These are phyloP conservation scores for Trichoderma atrobrunneum DNA, from an alignment of 2,329 filamentous ascomycete genomes.

Conservation along the genomic window DNA sequence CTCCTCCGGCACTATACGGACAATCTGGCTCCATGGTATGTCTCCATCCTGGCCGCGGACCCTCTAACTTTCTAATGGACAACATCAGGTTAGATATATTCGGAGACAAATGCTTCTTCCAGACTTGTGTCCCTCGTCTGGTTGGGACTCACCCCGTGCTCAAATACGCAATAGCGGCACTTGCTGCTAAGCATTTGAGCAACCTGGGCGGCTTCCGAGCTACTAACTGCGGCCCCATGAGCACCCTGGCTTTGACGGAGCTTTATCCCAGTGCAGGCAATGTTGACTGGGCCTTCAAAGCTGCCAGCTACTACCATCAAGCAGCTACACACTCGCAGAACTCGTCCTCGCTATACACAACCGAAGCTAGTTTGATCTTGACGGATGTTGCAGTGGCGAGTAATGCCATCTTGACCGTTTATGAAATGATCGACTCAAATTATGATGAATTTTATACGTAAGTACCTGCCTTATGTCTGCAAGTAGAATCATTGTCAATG, in stretches of 20 bases:
- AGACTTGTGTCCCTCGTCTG: not conserved
- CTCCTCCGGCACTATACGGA: constrained; percentile 11
- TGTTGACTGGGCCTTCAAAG: constrained; percentile 10
- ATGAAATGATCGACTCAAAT: constrained; percentile 4
- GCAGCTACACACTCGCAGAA: not conserved
- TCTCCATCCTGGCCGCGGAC: not conserved
- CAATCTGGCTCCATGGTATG: not conserved
- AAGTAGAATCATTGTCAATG: not conserved
- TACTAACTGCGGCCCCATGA: not conserved
- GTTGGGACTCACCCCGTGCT: not conserved
- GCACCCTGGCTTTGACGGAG: constrained; percentile 1
- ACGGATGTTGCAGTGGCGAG: not conserved
- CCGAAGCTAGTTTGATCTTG: not conserved
- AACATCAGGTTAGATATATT: not conserved
- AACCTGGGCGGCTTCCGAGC: not conserved
- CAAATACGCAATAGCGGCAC: not conserved
- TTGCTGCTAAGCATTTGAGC: constrained; percentile 4
- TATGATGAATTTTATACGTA: not conserved
- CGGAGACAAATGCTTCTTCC: not conserved
- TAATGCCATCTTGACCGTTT: not conserved
- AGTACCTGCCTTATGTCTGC: not conserved
- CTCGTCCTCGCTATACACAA: not conserved
- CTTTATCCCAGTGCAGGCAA: not conserved
- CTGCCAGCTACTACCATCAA: constrained; percentile 5
- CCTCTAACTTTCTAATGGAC: not conserved